Evolutionary conservation across 805 yeast genomes (phyloP), one percentile per base, ranked within the genome.

Genomic region (Yarrowia keelungensis): DNA sequence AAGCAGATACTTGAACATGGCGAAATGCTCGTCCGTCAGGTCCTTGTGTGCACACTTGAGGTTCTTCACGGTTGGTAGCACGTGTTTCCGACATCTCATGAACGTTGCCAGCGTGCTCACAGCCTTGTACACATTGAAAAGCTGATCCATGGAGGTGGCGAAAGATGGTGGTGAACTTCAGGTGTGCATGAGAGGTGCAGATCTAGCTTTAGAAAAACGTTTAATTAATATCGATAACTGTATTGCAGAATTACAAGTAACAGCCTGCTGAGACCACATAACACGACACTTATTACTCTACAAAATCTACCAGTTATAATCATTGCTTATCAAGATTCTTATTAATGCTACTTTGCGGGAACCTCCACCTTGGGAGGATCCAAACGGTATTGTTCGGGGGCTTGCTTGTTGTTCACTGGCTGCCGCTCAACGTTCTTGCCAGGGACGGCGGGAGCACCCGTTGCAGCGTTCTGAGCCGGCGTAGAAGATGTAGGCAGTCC

Each of bases 1-100:
- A 1, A 90, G 76, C 8, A 92, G 74, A 9, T 80, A 83, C 54
- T 82, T 84, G 41, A 93, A 82, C 69, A 83, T 81, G 1, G 96
- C 90, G 43, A 89, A 82, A 75, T 91, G 97, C 10, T 81, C 77
- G n/a, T 62, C 67, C 11, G 54, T 12, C 4, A 49, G 10, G 38
- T 39, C 56, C 11, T 62, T 62, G 45, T 62, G 67, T 3, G 67
- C 56, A 4, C 16, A 14, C 7, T 19, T 22, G 39, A 62, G 67
- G 16, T 47, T 62, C 43, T 19, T 26, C 2, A 47, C 67, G 1
- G 67, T 62, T 12, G 67, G 67, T 2, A 62, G 67, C 2, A 62
- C 67, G 10, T 62, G 67, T 32, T 62, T 62, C 3, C 67, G 45
- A 26, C 67, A 62, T 19, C 67, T 36, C 54, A 62, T 22, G 7